Evolutionary conservation across 768 basidiomycete genomes (phyloP).

Genomic region (Galerina marginata): DNA sequence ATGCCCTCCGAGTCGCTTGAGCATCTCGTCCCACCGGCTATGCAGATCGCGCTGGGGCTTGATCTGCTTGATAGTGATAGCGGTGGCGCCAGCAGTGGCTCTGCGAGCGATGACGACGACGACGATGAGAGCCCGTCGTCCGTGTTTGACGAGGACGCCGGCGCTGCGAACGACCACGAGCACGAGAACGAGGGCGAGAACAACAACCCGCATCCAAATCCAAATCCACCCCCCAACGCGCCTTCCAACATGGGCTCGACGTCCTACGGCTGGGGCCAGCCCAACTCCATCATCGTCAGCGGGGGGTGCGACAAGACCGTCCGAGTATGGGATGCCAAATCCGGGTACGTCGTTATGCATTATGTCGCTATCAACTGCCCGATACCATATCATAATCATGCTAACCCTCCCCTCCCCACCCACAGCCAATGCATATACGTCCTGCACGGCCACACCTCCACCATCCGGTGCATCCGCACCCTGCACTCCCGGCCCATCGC

Average conservation of each 20-base stretch:
- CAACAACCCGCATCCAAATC: too few species aligned
- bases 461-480: constrained; percentile 89
- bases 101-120: too few species aligned
- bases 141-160: too few species aligned
- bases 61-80: background rate
- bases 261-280: constrained; percentile 90
- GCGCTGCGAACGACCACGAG: too few species aligned
- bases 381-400: too few species aligned
- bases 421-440: constrained; percentile 64
- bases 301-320: constrained; percentile 93
- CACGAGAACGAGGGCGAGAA: too few species aligned
- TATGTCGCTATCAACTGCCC: too few species aligned
- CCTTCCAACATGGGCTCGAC: constrained; percentile 25
- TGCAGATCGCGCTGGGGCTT: constrained; percentile 44
- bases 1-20: constrained; percentile 24
- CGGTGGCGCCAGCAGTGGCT: too few species aligned
- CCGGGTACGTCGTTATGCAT: too few species aligned
- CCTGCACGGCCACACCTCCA: constrained; percentile 85
- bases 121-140: too few species aligned
- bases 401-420: too few species aligned
- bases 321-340: constrained; percentile 89
- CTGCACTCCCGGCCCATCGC: constrained; percentile 88
- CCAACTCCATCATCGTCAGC: constrained; percentile 81
- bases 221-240: too few species aligned
- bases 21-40: constrained; percentile 39